phyloP scores from a whole-genome alignment of 108 stramenopile genomes.

The Aurantiochytrium sp. region DNA sequence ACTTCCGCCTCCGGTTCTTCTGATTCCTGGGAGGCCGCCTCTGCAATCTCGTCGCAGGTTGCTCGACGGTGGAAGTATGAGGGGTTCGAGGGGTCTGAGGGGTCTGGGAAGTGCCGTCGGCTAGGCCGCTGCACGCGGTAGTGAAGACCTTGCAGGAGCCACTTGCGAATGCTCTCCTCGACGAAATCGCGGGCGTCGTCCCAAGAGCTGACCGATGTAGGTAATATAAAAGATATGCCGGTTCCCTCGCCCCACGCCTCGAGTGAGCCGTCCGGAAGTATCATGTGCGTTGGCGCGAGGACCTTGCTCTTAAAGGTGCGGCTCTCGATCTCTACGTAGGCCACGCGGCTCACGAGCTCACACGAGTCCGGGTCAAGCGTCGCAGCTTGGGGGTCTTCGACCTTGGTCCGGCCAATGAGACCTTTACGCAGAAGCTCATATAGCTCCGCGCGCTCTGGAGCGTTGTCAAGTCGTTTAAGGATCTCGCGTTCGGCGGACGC shows the following conservation, averaged over 20 bases:
- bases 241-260: neutral
- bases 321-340: neutral
- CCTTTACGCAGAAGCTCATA: neutral
- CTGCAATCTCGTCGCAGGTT: no score
- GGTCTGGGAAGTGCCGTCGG: neutral
- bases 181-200: neutral
- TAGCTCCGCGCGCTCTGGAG: neutral
- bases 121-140: neutral
- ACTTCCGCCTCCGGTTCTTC: no score
- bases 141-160: neutral
- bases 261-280: neutral
- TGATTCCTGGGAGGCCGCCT: no score
- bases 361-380: neutral
- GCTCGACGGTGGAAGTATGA: no score
- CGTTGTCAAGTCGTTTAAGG: neutral
- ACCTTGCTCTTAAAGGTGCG: neutral
- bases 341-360: neutral
- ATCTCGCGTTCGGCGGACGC: neutral
- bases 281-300: neutral
- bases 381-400: neutral
- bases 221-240: neutral
- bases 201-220: neutral
- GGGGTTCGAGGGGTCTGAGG: no score
- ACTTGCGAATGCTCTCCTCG: neutral
- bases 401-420: neutral